These are phyloP conservation scores for Sugiyamaella valdiviana DNA, from an alignment of 805 yeast species.

Conservation along the genomic window DNA sequence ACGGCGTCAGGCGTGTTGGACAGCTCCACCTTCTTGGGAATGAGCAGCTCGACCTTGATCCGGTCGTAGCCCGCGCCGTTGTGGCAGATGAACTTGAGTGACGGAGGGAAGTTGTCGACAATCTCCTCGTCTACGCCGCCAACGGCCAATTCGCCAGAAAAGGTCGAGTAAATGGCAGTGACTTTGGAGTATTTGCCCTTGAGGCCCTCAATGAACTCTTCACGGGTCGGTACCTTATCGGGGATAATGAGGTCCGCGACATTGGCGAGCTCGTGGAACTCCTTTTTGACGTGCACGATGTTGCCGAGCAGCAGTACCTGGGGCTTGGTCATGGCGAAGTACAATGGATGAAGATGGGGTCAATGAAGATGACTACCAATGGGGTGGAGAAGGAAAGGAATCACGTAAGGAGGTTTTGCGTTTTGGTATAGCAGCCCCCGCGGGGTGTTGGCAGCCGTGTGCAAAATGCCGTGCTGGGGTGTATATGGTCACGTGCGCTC, in stretches of 20 bases:
- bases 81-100: slow-evolving; percentile 41
- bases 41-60: slow-evolving; percentile 40
- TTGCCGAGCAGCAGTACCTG: slow-evolving; percentile 63
- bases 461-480: too few species aligned
- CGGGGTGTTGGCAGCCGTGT: too few species aligned
- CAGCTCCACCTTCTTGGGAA: slow-evolving; percentile 39
- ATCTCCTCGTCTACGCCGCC: slow-evolving; percentile 44
- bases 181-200: slow-evolving; percentile 34
- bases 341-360: background rate
- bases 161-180: slow-evolving; percentile 38
- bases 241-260: slow-evolving; percentile 42
- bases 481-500: too few species aligned
- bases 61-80: slow-evolving; percentile 57
- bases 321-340: slow-evolving; percentile 35
- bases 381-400: background rate
- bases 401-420: background rate
- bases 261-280: slow-evolving; percentile 53
- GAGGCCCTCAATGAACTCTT: slow-evolving; percentile 36
- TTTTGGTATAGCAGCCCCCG: too few species aligned
- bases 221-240: slow-evolving; percentile 35
- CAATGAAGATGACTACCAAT: background rate
- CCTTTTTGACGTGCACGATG: slow-evolving; percentile 52
- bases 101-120: slow-evolving; percentile 33
- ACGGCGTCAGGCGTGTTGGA: slow-evolving; percentile 51
- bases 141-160: slow-evolving; percentile 34